Percentiles rank a stretch among this genome's conserved stretches.
Conservation (phyloP, 1,139 yeast genomes). For the Candida tetrigidarum region DNA sequence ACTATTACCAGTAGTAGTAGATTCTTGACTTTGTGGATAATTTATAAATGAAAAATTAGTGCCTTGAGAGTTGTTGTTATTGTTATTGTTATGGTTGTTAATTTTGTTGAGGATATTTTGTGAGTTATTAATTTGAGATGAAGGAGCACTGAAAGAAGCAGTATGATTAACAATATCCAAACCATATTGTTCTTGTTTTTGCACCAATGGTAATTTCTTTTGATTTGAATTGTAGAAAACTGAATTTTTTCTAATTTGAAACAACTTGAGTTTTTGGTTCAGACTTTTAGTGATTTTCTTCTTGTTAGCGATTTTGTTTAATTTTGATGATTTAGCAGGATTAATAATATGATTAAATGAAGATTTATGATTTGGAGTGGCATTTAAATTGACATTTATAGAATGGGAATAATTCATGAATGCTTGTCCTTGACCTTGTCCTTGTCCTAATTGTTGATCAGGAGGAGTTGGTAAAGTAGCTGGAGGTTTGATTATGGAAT, state of each 20-base stretch:
- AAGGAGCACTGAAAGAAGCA: slow-evolving; percentile 6
- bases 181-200: slow-evolving; percentile 9
- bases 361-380: slow-evolving; percentile 15
- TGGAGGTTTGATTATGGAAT: slow-evolving; percentile 7
- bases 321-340: slow-evolving; percentile 18
- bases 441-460: slow-evolving; percentile 12
- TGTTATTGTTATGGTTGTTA: neutral
- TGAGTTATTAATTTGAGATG: neutral
- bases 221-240: slow-evolving; percentile 25
- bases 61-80: neutral
- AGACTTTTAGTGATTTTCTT: slow-evolving; percentile 19
- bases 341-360: slow-evolving; percentile 7
- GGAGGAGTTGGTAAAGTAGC: slow-evolving; percentile 24
- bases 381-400: slow-evolving; percentile 29
- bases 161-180: slow-evolving; percentile 11
- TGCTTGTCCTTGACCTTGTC: neutral
- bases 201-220: slow-evolving; percentile 19
- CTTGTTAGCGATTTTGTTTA: slow-evolving; percentile 27
- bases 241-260: slow-evolving; percentile 37
- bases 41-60: slow-evolving; percentile 8
- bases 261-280: slow-evolving; percentile 31
- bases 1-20: neutral
- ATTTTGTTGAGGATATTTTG: neutral
- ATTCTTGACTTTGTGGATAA: slow-evolving; percentile 5
- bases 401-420: slow-evolving; percentile 23